phyloP scores from a whole-genome alignment of 192 early-diverging fungal genomes.

The Backusella psychrophila region DNA sequence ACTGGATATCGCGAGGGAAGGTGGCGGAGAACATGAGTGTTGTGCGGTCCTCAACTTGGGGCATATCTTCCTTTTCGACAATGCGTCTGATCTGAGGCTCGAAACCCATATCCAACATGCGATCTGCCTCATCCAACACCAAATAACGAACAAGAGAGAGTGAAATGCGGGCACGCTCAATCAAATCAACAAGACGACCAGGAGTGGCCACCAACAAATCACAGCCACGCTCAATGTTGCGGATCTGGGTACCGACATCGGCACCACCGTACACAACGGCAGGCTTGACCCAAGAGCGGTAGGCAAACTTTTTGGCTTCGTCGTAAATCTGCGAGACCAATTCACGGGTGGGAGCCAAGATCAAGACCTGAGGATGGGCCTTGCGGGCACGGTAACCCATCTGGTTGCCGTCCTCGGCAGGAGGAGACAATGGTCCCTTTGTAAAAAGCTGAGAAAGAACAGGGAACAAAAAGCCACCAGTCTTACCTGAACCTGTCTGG shows the following conservation, averaged over 20 bases:
- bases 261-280: slow-evolving; percentile 96
- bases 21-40: slow-evolving; percentile 97
- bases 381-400: slow-evolving; percentile 67
- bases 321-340: slow-evolving; percentile 95
- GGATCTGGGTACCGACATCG: slow-evolving; percentile 86
- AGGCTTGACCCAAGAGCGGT: slow-evolving; percentile 92
- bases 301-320: slow-evolving; percentile 83
- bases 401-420: slow-evolving; percentile 31
- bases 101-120: slow-evolving; percentile 97
- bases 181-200: slow-evolving; percentile 92
- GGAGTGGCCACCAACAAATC: slow-evolving; percentile 96
- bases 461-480: slow-evolving; percentile 96
- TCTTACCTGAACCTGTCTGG: slow-evolving; percentile 93
- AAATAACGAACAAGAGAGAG: slow-evolving; percentile 78
- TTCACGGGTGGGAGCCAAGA: slow-evolving; percentile 95
- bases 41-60: slow-evolving; percentile 67
- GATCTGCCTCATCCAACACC: slow-evolving; percentile 96
- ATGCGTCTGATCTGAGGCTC: slow-evolving; percentile 92
- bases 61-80: slow-evolving; percentile 78
- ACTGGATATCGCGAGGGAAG: slow-evolving; percentile 90
- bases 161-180: slow-evolving; percentile 80
- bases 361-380: slow-evolving; percentile 72
- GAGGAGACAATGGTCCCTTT: slow-evolving; percentile 63
- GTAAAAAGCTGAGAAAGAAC: slow-evolving; percentile 91
- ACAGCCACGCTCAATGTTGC: slow-evolving; percentile 91